These are phyloP conservation scores for Cylindrotheca fusiformis DNA, from an alignment of 108 stramenopile species.

Conservation along the genomic window DNA sequence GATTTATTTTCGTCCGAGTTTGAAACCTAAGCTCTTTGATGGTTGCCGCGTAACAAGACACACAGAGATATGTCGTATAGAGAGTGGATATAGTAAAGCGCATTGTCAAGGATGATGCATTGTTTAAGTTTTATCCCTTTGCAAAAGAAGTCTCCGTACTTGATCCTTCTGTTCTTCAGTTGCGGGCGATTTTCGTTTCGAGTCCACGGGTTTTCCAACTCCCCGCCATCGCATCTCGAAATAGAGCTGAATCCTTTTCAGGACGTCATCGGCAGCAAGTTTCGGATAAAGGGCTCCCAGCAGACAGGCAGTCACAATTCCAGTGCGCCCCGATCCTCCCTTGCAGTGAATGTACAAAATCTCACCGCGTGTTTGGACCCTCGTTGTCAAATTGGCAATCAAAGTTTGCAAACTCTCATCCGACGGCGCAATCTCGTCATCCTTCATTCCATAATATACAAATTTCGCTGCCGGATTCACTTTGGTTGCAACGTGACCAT, in stretches of 20 bases:
- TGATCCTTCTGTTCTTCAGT: not conserved
- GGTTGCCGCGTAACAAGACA: no score
- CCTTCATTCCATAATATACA: not conserved
- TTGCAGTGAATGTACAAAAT: not conserved
- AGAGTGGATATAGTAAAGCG: no score
- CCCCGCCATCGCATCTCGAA: not conserved
- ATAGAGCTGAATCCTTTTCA: not conserved
- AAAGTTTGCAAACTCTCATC: not conserved
- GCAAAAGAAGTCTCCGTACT: not conserved
- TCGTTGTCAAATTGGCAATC: not conserved
- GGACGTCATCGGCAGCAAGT: not conserved
- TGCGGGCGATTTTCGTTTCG: not conserved
- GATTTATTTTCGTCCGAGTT: no score
- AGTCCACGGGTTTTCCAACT: not conserved
- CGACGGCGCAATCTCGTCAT: not conserved
- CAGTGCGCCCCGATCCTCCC: not conserved
- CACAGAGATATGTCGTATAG: no score
- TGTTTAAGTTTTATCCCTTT: no score
- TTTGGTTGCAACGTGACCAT: not conserved
- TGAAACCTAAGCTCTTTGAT: no score
- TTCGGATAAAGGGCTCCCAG: not conserved
- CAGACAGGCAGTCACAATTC: not conserved
- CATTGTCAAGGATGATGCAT: no score
- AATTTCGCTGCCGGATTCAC: not conserved
- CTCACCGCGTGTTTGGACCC: not conserved